Evolutionary conservation across 306 rosid genomes (phyloP), one percentile per base, ranked within the genome.

Genomic region (Ormosia semicastrata): DNA sequence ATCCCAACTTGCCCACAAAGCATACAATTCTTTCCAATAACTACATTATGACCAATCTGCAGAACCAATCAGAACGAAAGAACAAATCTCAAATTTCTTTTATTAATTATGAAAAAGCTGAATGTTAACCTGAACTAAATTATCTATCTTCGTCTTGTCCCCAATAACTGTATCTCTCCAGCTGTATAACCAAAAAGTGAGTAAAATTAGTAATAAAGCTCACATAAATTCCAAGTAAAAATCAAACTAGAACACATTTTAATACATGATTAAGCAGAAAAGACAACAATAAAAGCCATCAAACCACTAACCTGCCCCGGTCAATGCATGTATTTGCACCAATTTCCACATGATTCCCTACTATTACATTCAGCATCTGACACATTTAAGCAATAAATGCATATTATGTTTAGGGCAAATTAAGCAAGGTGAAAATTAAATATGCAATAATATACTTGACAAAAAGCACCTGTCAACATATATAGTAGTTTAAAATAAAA

Each of bases 1-100:
- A 95, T 90, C 71, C 99, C 99, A 75, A 87, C 98, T 92, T 93
- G 98, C 63, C 98, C 99, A 90, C 99, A 93, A 60, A 95, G 92
- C 90, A 93, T 80, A 85, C 99, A 95, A 67, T 80, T 87, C 71
- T 88, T 86, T 81, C 94, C 99, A 77, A 93, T 86, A 41, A 90
- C 91, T 75, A 93, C 97, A 90, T 93, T 95, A 79, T 93, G 98
- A 75, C 92, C 98, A 54, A 93, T 88, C 99, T 95, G 89, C 84
- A 88, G 82, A 84, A 53, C 71, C 80, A 60, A 82, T 73, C 73
- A 91, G 78, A 86, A 50, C 18, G 39, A 56, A 46, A 29, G 60
- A 53, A 64, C 50, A 57, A 57, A 60, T 36, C 18, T 65, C 66
- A 73, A 12, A 64, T 30, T 40, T 2, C 6, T 67, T 56, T 10